phyloP scores from a whole-genome alignment of 495 filamentous ascomycete genomes.

The Darksidea phi region DNA sequence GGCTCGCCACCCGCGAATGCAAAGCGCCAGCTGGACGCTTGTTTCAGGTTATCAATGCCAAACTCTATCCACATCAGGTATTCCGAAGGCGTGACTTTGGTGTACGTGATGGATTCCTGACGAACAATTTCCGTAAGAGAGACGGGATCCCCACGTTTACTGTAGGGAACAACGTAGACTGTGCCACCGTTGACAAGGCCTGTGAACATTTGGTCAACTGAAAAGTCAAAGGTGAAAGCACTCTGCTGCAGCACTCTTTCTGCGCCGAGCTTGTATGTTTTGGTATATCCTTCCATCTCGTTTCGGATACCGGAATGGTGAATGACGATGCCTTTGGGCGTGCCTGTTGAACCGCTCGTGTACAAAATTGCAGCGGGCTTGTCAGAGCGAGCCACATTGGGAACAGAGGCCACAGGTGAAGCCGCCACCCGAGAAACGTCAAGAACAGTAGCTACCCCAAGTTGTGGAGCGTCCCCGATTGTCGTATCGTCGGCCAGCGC shows the following conservation, averaged over 20 bases:
- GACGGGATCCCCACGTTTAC: not conserved
- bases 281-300: conserved; percentile 19
- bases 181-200: conserved; percentile 42
- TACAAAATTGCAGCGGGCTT: conserved; percentile 1
- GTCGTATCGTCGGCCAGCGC: conserved; percentile 6
- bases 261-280: not conserved
- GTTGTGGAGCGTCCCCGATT: conserved; percentile 22
- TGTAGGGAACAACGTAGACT: conserved; percentile 32
- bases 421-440: not conserved
- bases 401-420: not conserved
- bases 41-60: not conserved
- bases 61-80: conserved; percentile 43
- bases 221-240: conserved; percentile 46
- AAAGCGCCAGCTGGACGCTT: too few species aligned
- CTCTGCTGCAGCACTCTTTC: conserved; percentile 47
- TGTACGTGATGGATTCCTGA: conserved; percentile 42
- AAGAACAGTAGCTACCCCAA: not conserved
- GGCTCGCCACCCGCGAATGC: too few species aligned
- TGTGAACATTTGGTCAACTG: conserved; percentile 42
- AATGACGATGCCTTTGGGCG: conserved; percentile 23
- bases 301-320: conserved; percentile 21
- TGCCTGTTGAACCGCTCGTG: conserved; percentile 14
- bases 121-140: conserved; percentile 38
- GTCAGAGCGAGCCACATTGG: not conserved
- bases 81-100: conserved; percentile 48